Conservation (phyloP, 129 eudicot genomes). For the Pittosporum tobira region DNA sequence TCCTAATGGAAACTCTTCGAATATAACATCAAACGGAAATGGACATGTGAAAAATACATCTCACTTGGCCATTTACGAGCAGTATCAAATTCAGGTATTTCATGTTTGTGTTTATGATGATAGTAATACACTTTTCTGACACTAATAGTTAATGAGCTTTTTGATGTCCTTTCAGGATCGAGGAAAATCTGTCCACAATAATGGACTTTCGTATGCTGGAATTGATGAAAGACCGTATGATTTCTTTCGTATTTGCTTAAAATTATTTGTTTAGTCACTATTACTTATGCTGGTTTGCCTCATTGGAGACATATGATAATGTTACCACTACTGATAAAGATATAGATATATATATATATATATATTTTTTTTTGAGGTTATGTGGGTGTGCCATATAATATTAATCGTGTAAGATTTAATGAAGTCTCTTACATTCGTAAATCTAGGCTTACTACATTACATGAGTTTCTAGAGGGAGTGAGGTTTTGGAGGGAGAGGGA, state of each 20-base stretch:
- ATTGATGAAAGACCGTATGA: slow-evolving; percentile 59
- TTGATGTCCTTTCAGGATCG: slow-evolving; percentile 33
- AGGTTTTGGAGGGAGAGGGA: neutral
- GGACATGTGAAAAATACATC: slow-evolving; percentile 31
- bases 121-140: neutral
- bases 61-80: slow-evolving; percentile 79
- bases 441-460: neutral
- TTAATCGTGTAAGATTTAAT: too few species aligned
- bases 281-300: too few species aligned
- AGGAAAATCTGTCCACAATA: slow-evolving; percentile 32
- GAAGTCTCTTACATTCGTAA: neutral
- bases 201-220: slow-evolving; percentile 31
- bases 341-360: too few species aligned
- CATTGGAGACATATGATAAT: neutral
- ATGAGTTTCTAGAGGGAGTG: neutral
- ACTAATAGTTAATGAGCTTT: slow-evolving; percentile 6
- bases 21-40: slow-evolving; percentile 32
- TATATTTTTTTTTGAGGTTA: too few species aligned
- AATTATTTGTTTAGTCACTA: slow-evolving; percentile 1
- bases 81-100: slow-evolving; percentile 59
- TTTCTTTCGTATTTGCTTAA: neutral
- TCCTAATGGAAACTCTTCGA: slow-evolving; percentile 35
- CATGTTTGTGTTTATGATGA: neutral
- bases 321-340: too few species aligned
- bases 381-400: too few species aligned